Conservation (phyloP, 306 rosid species). For the Trifolium pratense region DNA sequence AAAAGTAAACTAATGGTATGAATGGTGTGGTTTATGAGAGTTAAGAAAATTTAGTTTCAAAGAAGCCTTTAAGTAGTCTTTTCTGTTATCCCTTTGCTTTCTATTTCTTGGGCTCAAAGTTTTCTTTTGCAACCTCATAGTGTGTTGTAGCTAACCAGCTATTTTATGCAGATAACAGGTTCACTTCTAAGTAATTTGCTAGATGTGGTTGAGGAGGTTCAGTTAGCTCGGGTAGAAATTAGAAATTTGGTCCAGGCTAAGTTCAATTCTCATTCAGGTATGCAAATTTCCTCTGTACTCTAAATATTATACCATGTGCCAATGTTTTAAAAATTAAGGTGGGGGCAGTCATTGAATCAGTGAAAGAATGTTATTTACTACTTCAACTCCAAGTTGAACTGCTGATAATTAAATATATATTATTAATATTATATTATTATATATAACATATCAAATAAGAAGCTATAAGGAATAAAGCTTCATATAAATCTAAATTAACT, state of each 20-base stretch:
- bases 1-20: not conserved
- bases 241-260: slow-evolving; percentile 64
- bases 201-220: slow-evolving; percentile 79
- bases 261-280: slow-evolving; percentile 75
- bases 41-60: not conserved
- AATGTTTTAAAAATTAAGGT: slow-evolving; percentile 6
- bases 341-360: not conserved
- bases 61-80: not conserved
- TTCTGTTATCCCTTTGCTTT: too few relatives aligned
- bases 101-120: slow-evolving; percentile 6
- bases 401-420: not conserved
- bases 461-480: not conserved
- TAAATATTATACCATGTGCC: not conserved
- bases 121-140: slow-evolving; percentile 10
- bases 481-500: not conserved
- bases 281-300: not conserved
- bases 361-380: slow-evolving; percentile 13
- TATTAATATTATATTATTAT: not conserved
- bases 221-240: slow-evolving; percentile 66
- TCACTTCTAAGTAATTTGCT: slow-evolving; percentile 73
- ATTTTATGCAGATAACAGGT: slow-evolving; percentile 60
- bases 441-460: not conserved
- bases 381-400: not conserved
- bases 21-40: not conserved
- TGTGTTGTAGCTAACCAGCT: slow-evolving; percentile 39